phyloP scores from a whole-genome alignment of 768 basidiomycete genomes.

The Udeniomyces megalosporus region DNA sequence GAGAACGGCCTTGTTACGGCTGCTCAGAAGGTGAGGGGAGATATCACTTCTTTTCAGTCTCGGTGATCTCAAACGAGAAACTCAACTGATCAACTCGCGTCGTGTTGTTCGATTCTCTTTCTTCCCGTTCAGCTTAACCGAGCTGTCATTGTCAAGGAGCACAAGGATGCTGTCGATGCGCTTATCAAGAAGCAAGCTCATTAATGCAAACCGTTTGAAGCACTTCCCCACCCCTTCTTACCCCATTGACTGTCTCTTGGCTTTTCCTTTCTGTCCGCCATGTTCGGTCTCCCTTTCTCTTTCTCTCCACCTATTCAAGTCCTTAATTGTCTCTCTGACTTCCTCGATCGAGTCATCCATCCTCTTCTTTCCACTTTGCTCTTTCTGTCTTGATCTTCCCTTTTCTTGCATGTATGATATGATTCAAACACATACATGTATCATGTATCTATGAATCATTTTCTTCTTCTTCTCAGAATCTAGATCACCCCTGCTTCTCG shows the following conservation, averaged over 20 bases:
- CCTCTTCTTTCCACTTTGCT: background rate
- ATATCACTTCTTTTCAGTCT: no score
- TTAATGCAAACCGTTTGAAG: no score
- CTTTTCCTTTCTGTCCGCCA: background rate
- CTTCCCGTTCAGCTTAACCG: background rate
- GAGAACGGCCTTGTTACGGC: slow-evolving; percentile 27
- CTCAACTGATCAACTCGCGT: no score
- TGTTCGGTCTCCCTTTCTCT: background rate
- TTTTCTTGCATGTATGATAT: no score
- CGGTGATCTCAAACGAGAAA: no score
- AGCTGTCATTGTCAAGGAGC: slow-evolving; percentile 1
- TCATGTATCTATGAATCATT: no score
- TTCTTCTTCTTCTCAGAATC: no score
- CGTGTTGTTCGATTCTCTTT: no score
- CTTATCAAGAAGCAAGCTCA: background rate
- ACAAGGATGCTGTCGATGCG: slow-evolving; percentile 6
- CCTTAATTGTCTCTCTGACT: background rate
- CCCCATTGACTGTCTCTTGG: background rate
- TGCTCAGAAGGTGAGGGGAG: slow-evolving; percentile 23
- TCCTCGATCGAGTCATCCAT: no score
- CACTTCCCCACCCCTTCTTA: background rate
- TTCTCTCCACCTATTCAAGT: background rate
- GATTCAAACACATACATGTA: no score
- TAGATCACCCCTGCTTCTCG: no score
- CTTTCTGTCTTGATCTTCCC: background rate